Evolutionary conservation across 805 yeast species (phyloP).

Genomic region (Cyberlindnera maclurae): DNA sequence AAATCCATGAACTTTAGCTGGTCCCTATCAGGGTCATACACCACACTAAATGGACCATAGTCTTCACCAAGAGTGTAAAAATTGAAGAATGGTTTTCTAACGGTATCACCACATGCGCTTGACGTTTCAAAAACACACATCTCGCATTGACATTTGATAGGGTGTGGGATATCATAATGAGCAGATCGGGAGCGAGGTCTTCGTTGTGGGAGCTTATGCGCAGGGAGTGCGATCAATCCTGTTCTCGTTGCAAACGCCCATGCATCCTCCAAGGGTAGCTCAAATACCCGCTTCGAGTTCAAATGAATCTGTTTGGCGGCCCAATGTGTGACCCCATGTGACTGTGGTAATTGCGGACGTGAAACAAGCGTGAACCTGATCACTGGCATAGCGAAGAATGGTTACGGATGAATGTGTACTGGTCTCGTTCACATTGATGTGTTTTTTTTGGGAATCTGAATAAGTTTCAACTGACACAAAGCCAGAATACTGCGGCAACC

Average conservation of each 20-base stretch:
- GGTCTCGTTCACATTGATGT: too few relatives aligned
- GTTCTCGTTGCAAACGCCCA: not conserved
- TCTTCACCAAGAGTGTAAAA: not conserved
- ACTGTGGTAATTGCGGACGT: not conserved
- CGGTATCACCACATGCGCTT: not conserved
- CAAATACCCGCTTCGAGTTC: not conserved
- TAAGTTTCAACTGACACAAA: too few relatives aligned
- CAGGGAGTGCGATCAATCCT: not conserved
- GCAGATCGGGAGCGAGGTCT: constrained; percentile 1
- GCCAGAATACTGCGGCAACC: too few relatives aligned
- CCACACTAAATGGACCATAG: not conserved
- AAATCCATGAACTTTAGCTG: not conserved
- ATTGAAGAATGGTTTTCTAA: not conserved
- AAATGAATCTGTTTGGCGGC: not conserved
- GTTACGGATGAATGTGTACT: too few relatives aligned
- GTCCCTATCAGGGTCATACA: not conserved
- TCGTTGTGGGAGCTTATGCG: not conserved
- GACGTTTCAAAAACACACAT: not conserved
- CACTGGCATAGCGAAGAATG: not conserved
- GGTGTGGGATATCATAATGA: not conserved
- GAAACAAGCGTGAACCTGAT: constrained; percentile 1
- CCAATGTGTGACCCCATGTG: not conserved
- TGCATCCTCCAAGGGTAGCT: not conserved
- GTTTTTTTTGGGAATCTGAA: too few relatives aligned
- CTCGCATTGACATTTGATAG: not conserved